Evolutionary conservation across 164 flowering plant species (phyloP), one percentile per base, ranked within the genome.

Genomic region (Macadamia integrifolia): DNA sequence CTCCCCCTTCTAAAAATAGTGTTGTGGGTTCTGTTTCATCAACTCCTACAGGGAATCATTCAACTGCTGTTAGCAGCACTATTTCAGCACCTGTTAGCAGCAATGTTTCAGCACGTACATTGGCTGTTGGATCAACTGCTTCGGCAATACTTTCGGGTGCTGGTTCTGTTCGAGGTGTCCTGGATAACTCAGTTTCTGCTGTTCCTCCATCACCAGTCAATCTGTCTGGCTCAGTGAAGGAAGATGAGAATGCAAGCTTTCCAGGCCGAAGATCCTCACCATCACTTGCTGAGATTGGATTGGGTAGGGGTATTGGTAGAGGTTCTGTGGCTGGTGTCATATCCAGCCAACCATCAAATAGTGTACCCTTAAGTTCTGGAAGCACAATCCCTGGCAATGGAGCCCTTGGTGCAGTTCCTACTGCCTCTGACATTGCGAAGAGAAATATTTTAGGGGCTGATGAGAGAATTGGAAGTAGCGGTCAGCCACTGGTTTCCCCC

Each of bases 1-100:
- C 97, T 61, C 94, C 98, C 40, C 83, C 97, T 69, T 58, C 96
- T 23, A 95, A 90, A 80, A 81, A 53, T 75, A 82, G 79, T 71
- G 53, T 63, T 6, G 57, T 77, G 66, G 71, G 73, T 77, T 73
- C 85, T 55, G 74, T 76, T 62, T 74, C 90, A 68, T 70, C 82
- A 43, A 85, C 88, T 64, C 87, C 90, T 28, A 61, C 75, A 11
- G 90, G 80, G 32, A 75, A 74, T 66, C 83, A 76, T 66, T 73
- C 85, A 58, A 71, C 81, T 69, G 64, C 87, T 62, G 74, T 73
- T 65, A 35, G 40, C 40, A 35, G 40, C 40, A 35, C 3, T 35
- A 35, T 35, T 35, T 35, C 40, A 35, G 40, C 40, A 35, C 40
- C 40, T 35, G 40, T 35, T 35, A 35, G 40, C 40, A 35, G 71